Conservation (phyloP, 2,329 filamentous ascomycete genomes). For the Esteya vermicola region DNA sequence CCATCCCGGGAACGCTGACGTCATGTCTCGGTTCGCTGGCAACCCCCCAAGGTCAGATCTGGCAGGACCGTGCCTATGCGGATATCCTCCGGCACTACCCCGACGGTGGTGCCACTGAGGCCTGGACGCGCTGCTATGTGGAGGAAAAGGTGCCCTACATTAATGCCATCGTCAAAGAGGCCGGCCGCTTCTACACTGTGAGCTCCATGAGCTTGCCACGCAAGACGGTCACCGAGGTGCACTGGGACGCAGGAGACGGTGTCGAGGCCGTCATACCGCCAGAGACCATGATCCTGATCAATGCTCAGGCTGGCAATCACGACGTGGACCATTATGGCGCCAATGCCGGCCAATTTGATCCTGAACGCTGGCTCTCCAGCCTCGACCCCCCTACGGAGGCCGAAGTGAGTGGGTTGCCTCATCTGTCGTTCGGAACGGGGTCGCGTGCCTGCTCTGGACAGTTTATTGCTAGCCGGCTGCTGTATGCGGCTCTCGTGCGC, state of each 20-base stretch:
- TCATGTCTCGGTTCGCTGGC: slow-evolving; percentile 68
- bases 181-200: slow-evolving; percentile 64
- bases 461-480: slow-evolving; percentile 48
- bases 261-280: slow-evolving; percentile 54
- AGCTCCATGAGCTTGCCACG: slow-evolving; percentile 67
- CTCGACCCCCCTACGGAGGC: slow-evolving; percentile 6
- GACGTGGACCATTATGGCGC: slow-evolving; percentile 51
- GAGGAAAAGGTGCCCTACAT: slow-evolving; percentile 69
- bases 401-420: slow-evolving; percentile 33
- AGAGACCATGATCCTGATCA: slow-evolving; percentile 69
- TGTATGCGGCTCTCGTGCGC: slow-evolving; percentile 45
- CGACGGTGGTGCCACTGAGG: slow-evolving; percentile 49
- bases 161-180: slow-evolving; percentile 65
- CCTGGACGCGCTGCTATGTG: slow-evolving; percentile 58
- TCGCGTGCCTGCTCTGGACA: slow-evolving; percentile 49
- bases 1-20: slow-evolving; percentile 64
- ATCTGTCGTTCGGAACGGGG: slow-evolving; percentile 49
- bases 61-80: slow-evolving; percentile 54
- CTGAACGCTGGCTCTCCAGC: slow-evolving; percentile 48
- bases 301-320: slow-evolving; percentile 62
- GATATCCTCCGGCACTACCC: slow-evolving; percentile 62
- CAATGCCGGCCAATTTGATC: slow-evolving; percentile 46
- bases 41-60: slow-evolving; percentile 50
- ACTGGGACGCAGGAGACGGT: no score
- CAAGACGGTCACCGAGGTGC: slow-evolving; percentile 56